Base-by-base conservation (phyloP, 805 yeast species). In the Wickerhamiella cacticola region DNA sequence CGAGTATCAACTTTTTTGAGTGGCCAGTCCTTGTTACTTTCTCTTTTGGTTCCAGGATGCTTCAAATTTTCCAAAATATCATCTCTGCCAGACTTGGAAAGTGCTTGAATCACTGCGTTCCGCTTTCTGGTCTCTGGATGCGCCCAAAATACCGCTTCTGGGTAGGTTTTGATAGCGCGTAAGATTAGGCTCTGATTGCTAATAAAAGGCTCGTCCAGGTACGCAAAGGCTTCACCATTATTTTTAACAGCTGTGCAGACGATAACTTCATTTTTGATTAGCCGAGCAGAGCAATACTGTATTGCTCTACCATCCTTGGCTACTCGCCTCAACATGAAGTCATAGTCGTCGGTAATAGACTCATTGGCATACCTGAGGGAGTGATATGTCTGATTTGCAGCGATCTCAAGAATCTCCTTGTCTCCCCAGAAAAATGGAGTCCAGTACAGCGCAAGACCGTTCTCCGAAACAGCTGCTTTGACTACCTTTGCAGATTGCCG, bases 371-470 rank as follows among this genome's bases (percentile, higher is more conserved):
- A 31, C 19, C 36, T 15, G 21, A 31, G 19, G 7, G 36, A 9
- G 19, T 31, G 36, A 31, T 31, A 31, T 31, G 19, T 15, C 10
- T 31, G 36, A 9, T 4, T 4, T 15, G 36, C 19, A 15, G 36
- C 36, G 5, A 31, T 15, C 5, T 31, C 36, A n/a, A 31, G 36
- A 18, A 31, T 31, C 19, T 31, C 19, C 16, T 31, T 31, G 16
- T 31, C 36, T 5, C 36, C 36, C 36, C 36, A 31, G 16, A 31
- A 31, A 19, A 15, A 31, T 15, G 36, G 36, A 18, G 36, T 15
- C 36, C 36, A 31, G 6, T 39, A 13, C 19, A 39, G 42, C 10
- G 42, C 42, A 4, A 15, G 21, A 6, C 42, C 42, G 24, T 39
- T 22, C 18, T 22, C 19, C 8, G 29, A 21, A 3, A 39, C 28